A percentile compares a stretch with the other conserved stretches of the same genome.
Conservation (phyloP, 192 early-diverging fungal species). For the Podila clonocystis region DNA sequence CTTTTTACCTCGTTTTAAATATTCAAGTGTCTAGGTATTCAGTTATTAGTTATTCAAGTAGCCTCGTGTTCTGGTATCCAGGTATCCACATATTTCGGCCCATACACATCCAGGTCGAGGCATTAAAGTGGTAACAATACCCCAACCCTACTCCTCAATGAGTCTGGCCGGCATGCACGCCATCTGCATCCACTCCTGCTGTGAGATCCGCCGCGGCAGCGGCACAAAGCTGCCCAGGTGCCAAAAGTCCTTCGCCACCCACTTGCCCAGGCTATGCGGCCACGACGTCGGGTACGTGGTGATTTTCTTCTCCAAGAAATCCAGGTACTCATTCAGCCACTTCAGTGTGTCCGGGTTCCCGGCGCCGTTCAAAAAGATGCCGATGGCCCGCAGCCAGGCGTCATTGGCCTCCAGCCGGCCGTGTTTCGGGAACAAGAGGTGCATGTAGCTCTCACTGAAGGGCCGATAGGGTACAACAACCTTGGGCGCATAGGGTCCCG, state of each 20-base stretch:
- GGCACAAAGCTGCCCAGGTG: slow-evolving; percentile 2
- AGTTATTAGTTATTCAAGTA: too few species aligned
- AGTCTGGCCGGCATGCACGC: background rate
- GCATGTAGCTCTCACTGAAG: slow-evolving; percentile 25
- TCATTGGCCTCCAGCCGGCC: slow-evolving; percentile 11
- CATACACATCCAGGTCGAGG: too few species aligned
- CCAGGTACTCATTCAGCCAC: slow-evolving; percentile 39
- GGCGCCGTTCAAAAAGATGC: slow-evolving; percentile 32
- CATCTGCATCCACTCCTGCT: slow-evolving; percentile 19
- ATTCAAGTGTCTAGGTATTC: too few species aligned
- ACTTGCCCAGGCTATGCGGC: slow-evolving; percentile 13
- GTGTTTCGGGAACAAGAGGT: slow-evolving; percentile 39
- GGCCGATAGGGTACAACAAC: slow-evolving; percentile 36
- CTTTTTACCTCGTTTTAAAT: too few species aligned
- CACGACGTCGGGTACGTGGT: slow-evolving; percentile 9
- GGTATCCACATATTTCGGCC: too few species aligned
- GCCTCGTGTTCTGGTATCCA: too few species aligned
- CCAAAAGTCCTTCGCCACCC: slow-evolving; percentile 35
- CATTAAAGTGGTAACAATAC: too few species aligned
- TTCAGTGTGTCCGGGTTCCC: slow-evolving; percentile 25
- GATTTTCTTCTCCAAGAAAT: slow-evolving; percentile 18
- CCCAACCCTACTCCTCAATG: too few species aligned
- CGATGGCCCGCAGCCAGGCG: slow-evolving; percentile 34
- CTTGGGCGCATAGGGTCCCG: slow-evolving; percentile 23
- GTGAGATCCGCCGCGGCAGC: slow-evolving; percentile 8